Base-by-base conservation (phyloP, 2,329 filamentous ascomycete species). In the Diaporthe australafricana region DNA sequence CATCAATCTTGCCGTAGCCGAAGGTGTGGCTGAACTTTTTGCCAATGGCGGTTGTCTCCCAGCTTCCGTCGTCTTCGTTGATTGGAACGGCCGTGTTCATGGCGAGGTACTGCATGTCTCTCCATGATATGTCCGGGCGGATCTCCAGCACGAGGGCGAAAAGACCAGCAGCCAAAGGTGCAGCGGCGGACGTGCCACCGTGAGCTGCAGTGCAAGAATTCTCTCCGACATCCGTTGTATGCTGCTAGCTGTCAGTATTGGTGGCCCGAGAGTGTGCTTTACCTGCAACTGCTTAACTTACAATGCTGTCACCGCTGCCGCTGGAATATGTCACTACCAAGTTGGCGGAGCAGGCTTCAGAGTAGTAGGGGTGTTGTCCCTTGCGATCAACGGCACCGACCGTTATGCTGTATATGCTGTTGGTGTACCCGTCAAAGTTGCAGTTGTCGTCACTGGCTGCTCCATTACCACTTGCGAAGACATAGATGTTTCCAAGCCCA, bases 401-500 rank as follows among this genome's bases (percentile, higher is more conserved):
- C 0, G 95, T 98, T 77, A 99, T 96, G 81, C 95, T 98, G 87
- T 98, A 99, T 77, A 99, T 99, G 80, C 95, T 98, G 85, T 99
- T 99, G 72, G 96, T 99, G 83, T 99, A 99, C 48, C 96, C 96
- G 80, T 99, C 96, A 80, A 99, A 99, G 81, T 99, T 99, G 88
- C 96, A 99, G 83, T 99, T 98, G 81, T 99, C 96, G 57, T 94
- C 95, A 75, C 86, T 90, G 4, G 87, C 86, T 12, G 96, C 97
- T 71, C 96, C 96, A 79, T 99, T 99, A 72, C 96, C 96, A 75
- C 96, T 95, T 53, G 96, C 96, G 82, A 99, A 99, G 69, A 99
- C 96, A 78, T 95, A 99, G 75, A 99, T 93, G 35, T 94, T 97
- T 11, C 96, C 96, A 68, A 92, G 90, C 3, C 95, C 94, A 63